These are phyloP conservation scores for Heterobasidion annosum DNA, from an alignment of 1,284 basidiomycete genomes.

Conservation along the genomic window DNA sequence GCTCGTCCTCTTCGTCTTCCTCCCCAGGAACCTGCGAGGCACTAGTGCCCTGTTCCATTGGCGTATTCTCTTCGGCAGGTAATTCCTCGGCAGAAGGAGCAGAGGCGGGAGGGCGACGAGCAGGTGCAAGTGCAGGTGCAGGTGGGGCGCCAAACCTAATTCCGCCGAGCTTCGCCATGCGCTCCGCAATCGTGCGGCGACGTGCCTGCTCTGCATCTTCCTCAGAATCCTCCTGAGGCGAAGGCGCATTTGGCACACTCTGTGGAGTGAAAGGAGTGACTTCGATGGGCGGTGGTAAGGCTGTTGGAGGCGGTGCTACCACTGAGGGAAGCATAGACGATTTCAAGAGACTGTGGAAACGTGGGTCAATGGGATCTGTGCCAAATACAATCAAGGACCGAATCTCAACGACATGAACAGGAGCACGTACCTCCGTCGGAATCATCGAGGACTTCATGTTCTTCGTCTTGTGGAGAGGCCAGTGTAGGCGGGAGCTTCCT, in stretches of 20 bases:
- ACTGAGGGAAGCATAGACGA: constrained; percentile 3
- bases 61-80: constrained; percentile 28
- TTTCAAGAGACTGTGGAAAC: constrained; percentile 33
- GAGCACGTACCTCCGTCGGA: constrained; percentile 46
- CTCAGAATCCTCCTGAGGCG: constrained; percentile 12
- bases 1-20: constrained; percentile 38
- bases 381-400: neutral
- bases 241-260: constrained; percentile 1
- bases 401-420: neutral
- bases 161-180: constrained; percentile 73
- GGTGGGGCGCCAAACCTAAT: constrained; percentile 57
- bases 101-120: constrained; percentile 30
- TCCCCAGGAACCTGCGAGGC: constrained; percentile 8
- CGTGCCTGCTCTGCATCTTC: constrained; percentile 41
- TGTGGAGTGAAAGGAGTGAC: neutral
- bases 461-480: constrained; percentile 3
- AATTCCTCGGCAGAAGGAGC: constrained; percentile 25
- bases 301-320: constrained; percentile 1
- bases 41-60: neutral
- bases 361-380: constrained; percentile 59
- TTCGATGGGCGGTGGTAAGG: neutral
- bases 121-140: constrained; percentile 23
- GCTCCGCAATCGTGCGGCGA: constrained; percentile 62
- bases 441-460: constrained; percentile 45
- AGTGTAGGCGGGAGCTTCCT: neutral